A percentile compares a stretch with the other conserved stretches of the same genome.
phyloP scores from a whole-genome alignment of 768 basidiomycete species.

The Glaciozyma antarctica region DNA sequence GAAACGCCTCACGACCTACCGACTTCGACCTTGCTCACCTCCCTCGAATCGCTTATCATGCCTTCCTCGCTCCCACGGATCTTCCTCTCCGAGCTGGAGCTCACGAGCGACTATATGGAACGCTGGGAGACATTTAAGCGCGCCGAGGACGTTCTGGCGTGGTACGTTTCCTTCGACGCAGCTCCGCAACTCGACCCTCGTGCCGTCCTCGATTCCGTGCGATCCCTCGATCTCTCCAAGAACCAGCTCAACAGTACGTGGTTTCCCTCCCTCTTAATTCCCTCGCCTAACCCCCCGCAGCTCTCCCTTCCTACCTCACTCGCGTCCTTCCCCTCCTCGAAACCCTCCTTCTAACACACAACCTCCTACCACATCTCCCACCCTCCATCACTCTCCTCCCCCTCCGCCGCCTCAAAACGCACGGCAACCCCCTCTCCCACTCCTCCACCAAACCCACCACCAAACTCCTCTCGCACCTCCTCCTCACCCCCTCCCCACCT shows the following conservation, averaged over 20 bases:
- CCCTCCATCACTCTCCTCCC: conserved; percentile 35
- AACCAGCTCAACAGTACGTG: conserved; percentile 8
- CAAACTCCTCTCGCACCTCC: background rate
- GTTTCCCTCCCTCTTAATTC: too few species aligned
- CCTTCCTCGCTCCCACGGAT: conserved; percentile 18
- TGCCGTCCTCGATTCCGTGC: background rate
- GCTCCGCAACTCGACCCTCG: background rate
- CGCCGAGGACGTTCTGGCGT: background rate
- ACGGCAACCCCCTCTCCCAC: conserved; percentile 53
- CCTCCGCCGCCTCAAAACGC: conserved; percentile 59
- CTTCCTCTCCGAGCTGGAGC: conserved; percentile 7
- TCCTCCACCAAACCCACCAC: background rate
- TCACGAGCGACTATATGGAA: background rate
- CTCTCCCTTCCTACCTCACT: conserved; percentile 7
- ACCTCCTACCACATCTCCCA: conserved; percentile 13
- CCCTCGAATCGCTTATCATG: conserved; percentile 20
- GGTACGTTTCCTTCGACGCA: conserved; percentile 11
- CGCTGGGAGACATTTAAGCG: background rate
- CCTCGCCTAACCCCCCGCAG: background rate
- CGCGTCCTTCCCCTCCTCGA: conserved; percentile 18
- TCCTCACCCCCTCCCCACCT: background rate
- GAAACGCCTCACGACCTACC: background rate
- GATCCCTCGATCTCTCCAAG: conserved; percentile 12
- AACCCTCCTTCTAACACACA: conserved; percentile 22
- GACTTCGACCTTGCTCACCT: conserved; percentile 6